These are phyloP conservation scores for Rhizophora apiculata DNA, from an alignment of 345 rosid species.

Conservation along the genomic window DNA sequence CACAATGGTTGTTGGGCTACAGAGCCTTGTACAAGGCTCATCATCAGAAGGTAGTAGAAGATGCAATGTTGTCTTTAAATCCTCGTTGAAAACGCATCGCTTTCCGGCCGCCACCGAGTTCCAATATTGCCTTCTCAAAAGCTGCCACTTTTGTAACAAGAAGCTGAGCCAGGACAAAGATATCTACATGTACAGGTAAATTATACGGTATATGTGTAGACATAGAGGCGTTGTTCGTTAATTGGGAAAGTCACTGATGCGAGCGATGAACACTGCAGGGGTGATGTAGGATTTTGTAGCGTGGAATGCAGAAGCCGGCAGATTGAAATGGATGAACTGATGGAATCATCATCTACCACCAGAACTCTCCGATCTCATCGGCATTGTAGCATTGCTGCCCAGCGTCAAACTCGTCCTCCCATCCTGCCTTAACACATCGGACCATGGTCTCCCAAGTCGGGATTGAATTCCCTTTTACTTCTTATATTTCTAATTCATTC, in stretches of 20 bases:
- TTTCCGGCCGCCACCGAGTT: not conserved
- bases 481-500: too few species aligned
- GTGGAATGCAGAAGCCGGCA: conserved; percentile 66
- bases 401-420: not conserved
- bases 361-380: conserved; percentile 36
- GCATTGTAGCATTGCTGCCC: conserved; percentile 31
- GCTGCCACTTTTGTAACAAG: conserved; percentile 57
- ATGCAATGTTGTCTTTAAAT: conserved; percentile 43
- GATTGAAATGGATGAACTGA: conserved; percentile 56
- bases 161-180: conserved; percentile 53
- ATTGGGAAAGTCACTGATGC: too few species aligned
- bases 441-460: too few species aligned
- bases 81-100: conserved; percentile 22
- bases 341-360: conserved; percentile 46
- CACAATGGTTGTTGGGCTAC: conserved; percentile 48
- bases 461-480: too few species aligned
- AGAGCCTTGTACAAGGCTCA: conserved; percentile 39
- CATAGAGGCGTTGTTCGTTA: too few species aligned
- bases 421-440: too few species aligned
- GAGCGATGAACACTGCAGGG: conserved; percentile 35
- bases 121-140: conserved; percentile 46
- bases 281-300: conserved; percentile 80
- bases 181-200: conserved; percentile 81
- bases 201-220: too few species aligned
- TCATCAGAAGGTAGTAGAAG: conserved; percentile 16